A percentile compares a stretch with the other conserved stretches of the same genome.
Conservation (phyloP, 1,284 basidiomycete genomes). For the Malassezia equina region DNA sequence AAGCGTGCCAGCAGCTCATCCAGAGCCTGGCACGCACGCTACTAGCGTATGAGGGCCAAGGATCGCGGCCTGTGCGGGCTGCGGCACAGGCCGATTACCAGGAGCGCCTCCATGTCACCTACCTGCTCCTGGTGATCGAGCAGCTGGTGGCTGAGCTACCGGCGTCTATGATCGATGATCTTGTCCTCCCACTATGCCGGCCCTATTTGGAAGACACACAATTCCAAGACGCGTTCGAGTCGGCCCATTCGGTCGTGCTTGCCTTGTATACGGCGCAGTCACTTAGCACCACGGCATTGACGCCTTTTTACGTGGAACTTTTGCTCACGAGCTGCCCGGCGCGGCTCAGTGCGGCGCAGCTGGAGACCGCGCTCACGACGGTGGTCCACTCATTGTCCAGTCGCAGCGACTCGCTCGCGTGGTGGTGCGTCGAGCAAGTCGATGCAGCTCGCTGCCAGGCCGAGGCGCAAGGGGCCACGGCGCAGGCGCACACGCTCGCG, state of each 20-base stretch:
- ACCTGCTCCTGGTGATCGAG: constrained; percentile 39
- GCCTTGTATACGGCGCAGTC: constrained; percentile 31
- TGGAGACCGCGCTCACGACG: constrained; percentile 33
- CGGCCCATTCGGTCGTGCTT: constrained; percentile 41
- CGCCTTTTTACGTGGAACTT: constrained; percentile 38
- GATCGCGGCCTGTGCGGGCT: neutral
- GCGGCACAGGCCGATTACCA: constrained; percentile 14
- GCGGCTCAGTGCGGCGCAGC: constrained; percentile 25
- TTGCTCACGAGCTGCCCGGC: constrained; percentile 24
- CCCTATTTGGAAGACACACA: constrained; percentile 32
- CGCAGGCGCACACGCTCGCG: constrained; percentile 15
- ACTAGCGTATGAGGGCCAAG: neutral
- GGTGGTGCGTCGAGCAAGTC: constrained; percentile 34
- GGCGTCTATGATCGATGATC: constrained; percentile 30
- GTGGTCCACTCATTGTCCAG: constrained; percentile 35
- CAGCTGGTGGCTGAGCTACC: constrained; percentile 35
- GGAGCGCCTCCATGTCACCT: constrained; percentile 21
- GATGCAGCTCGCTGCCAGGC: constrained; percentile 21
- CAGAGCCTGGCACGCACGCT: neutral
- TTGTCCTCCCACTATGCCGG: constrained; percentile 29
- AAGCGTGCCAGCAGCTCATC: constrained; percentile 23
- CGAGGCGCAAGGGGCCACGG: neutral
- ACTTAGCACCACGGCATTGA: constrained; percentile 24
- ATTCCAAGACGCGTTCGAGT: constrained; percentile 41
- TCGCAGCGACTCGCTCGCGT: constrained; percentile 33